Conservation (phyloP, 2,329 filamentous ascomycete genomes). For the Phialophora chinensis region DNA sequence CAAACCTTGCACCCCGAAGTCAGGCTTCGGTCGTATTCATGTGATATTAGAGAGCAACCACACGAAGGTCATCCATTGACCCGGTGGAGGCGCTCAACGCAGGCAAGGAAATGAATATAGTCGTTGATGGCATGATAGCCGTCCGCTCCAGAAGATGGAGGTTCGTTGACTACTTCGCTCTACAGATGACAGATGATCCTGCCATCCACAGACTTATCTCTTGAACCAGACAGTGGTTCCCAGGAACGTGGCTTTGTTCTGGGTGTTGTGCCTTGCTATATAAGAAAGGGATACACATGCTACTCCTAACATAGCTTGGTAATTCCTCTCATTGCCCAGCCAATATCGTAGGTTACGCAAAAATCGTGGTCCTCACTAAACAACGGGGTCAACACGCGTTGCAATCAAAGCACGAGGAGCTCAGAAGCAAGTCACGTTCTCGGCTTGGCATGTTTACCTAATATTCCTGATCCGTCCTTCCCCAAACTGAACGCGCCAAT, state of each 20-base stretch:
- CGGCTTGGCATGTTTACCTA: slow-evolving; percentile 20
- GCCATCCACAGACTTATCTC: neutral
- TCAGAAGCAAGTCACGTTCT: neutral
- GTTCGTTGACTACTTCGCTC: too few relatives aligned
- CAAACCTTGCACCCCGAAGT: neutral
- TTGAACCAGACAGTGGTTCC: neutral
- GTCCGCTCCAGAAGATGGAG: neutral
- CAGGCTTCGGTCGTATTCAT: neutral
- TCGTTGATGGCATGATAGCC: neutral
- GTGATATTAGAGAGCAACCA: neutral
- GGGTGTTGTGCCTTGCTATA: neutral
- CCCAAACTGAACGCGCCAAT: slow-evolving; percentile 29
- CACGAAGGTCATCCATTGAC: neutral
- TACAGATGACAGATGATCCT: neutral
- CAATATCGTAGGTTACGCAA: neutral
- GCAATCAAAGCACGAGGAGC: neutral
- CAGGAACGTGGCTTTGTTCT: neutral
- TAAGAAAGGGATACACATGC: neutral
- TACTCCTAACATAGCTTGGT: neutral
- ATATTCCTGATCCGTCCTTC: slow-evolving; percentile 8
- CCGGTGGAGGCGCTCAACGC: neutral
- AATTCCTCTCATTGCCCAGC: neutral
- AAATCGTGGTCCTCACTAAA: neutral
- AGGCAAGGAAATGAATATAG: too few relatives aligned
- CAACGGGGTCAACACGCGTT: neutral